Conservation (phyloP, 495 filamentous ascomycete species). For the Aspergillus steynii region DNA sequence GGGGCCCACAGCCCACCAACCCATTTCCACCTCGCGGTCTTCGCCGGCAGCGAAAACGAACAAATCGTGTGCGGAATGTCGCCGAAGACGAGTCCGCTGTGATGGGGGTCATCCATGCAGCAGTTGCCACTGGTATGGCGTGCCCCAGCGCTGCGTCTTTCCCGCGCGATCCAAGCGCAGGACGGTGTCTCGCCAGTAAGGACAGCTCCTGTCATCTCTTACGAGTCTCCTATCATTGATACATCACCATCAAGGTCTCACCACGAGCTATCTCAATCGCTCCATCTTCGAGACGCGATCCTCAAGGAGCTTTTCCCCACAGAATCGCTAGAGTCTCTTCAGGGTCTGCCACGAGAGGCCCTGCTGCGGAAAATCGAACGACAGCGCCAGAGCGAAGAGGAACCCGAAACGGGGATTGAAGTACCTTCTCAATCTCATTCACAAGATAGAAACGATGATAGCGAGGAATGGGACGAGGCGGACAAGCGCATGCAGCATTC, state of each 20-base stretch:
- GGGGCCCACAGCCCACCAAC: not conserved
- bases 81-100: conserved; percentile 28
- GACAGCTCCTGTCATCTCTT: not conserved
- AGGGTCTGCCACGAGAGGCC: conserved; percentile 21
- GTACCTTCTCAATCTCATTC: too few relatives aligned
- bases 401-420: too few relatives aligned
- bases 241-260: not conserved
- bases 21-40: not conserved
- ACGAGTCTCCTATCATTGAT: not conserved
- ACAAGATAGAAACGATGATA: too few relatives aligned
- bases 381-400: not conserved
- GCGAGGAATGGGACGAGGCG: not conserved
- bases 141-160: conserved; percentile 1
- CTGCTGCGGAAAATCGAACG: not conserved
- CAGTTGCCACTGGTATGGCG: conserved; percentile 29
- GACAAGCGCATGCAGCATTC: not conserved
- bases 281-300: conserved; percentile 2
- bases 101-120: conserved; percentile 28
- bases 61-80: conserved; percentile 13
- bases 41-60: not conserved
- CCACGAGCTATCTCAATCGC: conserved; percentile 4
- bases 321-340: conserved; percentile 20
- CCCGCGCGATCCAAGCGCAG: conserved; percentile 16
- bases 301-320: conserved; percentile 20
- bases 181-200: conserved; percentile 10